Evolutionary conservation across 306 rosid genomes (phyloP).

Genomic region (Quillaja saponaria): DNA sequence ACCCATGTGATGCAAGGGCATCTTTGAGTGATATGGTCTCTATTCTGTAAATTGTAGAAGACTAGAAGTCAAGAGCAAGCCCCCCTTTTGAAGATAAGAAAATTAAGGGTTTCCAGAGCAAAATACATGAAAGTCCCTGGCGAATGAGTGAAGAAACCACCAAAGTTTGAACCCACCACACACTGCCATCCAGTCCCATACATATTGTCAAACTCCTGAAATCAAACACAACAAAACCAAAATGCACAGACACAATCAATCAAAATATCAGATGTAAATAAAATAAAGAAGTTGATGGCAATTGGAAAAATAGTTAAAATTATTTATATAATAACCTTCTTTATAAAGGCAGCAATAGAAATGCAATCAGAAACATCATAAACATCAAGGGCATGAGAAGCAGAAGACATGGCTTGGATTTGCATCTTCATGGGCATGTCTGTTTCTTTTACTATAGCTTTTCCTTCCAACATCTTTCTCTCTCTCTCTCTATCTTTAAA

Average conservation of each 20-base stretch:
- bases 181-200: conserved; percentile 88
- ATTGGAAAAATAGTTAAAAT: background rate
- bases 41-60: background rate
- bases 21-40: background rate
- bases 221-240: conserved; percentile 10
- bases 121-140: conserved; percentile 73
- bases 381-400: conserved; percentile 84
- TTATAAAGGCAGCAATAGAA: conserved; percentile 68
- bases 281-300: background rate
- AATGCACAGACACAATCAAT: background rate
- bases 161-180: conserved; percentile 79
- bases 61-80: conserved; percentile 40
- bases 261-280: too few relatives aligned
- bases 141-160: conserved; percentile 72
- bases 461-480: conserved; percentile 80
- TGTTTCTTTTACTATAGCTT: conserved; percentile 60
- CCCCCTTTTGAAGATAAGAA: conserved; percentile 71
- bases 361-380: conserved; percentile 65
- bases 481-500: background rate
- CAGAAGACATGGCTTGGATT: conserved; percentile 82
- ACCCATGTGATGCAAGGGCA: background rate
- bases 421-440: conserved; percentile 80
- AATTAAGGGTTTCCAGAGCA: conserved; percentile 68
- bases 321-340: conserved; percentile 50
- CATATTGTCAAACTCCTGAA: conserved; percentile 67